Conservation (phyloP, 345 rosid species). For the Populus deltoides region DNA sequence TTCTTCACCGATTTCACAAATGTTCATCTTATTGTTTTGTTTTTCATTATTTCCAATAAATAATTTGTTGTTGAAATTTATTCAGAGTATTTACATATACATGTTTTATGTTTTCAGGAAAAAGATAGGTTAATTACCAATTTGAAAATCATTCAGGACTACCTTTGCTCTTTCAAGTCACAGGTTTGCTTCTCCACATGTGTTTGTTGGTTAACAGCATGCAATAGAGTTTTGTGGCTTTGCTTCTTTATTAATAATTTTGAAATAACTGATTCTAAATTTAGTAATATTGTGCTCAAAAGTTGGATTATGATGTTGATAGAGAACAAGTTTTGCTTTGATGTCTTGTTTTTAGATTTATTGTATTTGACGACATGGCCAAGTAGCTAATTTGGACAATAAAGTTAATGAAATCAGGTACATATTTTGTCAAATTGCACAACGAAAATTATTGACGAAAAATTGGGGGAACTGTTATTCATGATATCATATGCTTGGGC, state of each 20-base stretch:
- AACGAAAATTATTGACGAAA: background rate
- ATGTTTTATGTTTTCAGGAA: conserved; percentile 42
- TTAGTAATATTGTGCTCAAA: background rate
- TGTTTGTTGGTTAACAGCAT: conserved; percentile 3
- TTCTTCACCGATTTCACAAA: background rate
- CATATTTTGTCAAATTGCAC: background rate
- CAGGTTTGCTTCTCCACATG: conserved; percentile 49
- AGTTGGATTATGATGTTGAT: background rate
- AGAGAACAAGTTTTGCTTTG: background rate
- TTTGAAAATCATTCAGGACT: conserved; percentile 79
- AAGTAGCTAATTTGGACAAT: background rate
- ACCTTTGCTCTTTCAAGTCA: conserved; percentile 79
- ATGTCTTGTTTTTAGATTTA: background rate
- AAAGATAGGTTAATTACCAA: conserved; percentile 68
- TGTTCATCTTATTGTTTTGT: background rate
- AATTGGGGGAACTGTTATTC: background rate
- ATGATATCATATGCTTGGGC: background rate
- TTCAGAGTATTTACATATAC: background rate
- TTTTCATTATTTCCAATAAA: background rate
- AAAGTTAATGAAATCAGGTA: background rate
- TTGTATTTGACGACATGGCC: background rate
- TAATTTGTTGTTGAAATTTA: background rate
- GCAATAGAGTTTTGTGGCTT: background rate
- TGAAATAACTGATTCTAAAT: background rate
- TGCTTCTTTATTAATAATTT: background rate